phyloP scores from a whole-genome alignment of 495 filamentous ascomycete species.

The Friedmanniomyces endolithicus region DNA sequence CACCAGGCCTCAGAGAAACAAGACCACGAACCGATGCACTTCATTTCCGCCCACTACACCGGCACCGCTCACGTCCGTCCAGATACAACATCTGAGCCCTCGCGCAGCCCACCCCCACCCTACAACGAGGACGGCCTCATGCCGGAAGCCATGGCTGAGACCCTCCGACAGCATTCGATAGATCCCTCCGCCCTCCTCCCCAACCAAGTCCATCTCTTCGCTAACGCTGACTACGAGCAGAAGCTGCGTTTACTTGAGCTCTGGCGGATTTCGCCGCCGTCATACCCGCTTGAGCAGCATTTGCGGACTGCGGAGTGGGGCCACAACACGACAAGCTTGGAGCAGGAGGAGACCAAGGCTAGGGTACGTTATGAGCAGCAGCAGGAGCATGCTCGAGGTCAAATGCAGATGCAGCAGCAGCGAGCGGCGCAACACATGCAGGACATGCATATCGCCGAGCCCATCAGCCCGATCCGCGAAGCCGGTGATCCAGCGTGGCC shows the following conservation, averaged over 20 bases:
- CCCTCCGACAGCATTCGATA: conserved; percentile 26
- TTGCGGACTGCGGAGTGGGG: conserved; percentile 5
- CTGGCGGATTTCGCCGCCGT: conserved; percentile 31
- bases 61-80: conserved; percentile 26
- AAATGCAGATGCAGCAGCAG: background rate
- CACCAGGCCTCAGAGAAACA: conserved; percentile 7
- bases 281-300: conserved; percentile 11
- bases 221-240: conserved; percentile 30
- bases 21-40: conserved; percentile 23
- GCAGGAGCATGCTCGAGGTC: background rate
- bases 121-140: conserved; percentile 10
- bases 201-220: conserved; percentile 30
- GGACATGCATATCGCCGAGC: conserved; percentile 8
- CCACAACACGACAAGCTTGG: conserved; percentile 26
- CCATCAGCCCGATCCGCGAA: conserved; percentile 13
- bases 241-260: conserved; percentile 31
- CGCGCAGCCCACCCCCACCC: conserved; percentile 17
- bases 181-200: conserved; percentile 30
- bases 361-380: conserved; percentile 25
- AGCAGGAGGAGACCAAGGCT: conserved; percentile 30
- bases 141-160: conserved; percentile 20
- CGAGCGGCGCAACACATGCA: conserved; percentile 12
- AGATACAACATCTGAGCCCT: conserved; percentile 19
- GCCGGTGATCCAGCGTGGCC: conserved; percentile 12
- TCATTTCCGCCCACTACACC: conserved; percentile 31